Percentiles rank a stretch among this genome's conserved stretches.
Conservation (phyloP, 2,329 filamentous ascomycete genomes). For the Fusarium sp. region DNA sequence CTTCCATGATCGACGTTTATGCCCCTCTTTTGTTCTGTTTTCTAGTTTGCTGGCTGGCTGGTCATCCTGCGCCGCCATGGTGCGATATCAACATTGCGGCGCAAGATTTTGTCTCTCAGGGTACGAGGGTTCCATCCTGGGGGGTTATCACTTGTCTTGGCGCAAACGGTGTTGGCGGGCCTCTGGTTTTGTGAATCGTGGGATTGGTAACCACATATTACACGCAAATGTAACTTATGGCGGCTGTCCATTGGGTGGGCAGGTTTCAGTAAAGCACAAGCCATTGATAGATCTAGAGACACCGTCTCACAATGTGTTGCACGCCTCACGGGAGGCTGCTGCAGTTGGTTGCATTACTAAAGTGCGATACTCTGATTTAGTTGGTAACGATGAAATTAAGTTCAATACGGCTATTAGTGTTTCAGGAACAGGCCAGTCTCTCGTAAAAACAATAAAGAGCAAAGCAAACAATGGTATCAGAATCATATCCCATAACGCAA, state of each 20-base stretch:
- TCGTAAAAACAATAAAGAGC: conserved; percentile 1
- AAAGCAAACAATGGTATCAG: conserved; percentile 19
- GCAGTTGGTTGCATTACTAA: conserved; percentile 23
- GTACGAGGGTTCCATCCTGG: conserved; percentile 14
- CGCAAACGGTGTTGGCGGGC: conserved; percentile 15
- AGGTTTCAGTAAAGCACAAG: conserved; percentile 6
- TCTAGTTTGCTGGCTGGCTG: not conserved
- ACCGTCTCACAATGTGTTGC: conserved; percentile 5
- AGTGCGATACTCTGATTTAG: conserved; percentile 15
- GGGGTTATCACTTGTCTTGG: conserved; percentile 24
- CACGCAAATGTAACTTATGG: not conserved
- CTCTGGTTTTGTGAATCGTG: not conserved
- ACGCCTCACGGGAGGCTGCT: conserved; percentile 28
- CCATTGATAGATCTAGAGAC: conserved; percentile 9
- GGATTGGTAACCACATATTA: too few species aligned
- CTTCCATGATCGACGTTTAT: conserved; percentile 30
- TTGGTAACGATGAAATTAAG: conserved; percentile 24
- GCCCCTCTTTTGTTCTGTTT: conserved; percentile 31
- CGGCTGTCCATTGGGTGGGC: conserved; percentile 11
- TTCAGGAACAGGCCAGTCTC: conserved; percentile 23
- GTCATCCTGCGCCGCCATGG: conserved; percentile 19
- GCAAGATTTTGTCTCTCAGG: conserved; percentile 3
- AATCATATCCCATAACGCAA: conserved; percentile 15
- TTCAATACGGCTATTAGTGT: conserved; percentile 20
- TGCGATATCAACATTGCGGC: conserved; percentile 33